Percentiles rank a stretch among this genome's conserved stretches.
phyloP scores from a whole-genome alignment of 257 asterid species.

The Petunia secreta region DNA sequence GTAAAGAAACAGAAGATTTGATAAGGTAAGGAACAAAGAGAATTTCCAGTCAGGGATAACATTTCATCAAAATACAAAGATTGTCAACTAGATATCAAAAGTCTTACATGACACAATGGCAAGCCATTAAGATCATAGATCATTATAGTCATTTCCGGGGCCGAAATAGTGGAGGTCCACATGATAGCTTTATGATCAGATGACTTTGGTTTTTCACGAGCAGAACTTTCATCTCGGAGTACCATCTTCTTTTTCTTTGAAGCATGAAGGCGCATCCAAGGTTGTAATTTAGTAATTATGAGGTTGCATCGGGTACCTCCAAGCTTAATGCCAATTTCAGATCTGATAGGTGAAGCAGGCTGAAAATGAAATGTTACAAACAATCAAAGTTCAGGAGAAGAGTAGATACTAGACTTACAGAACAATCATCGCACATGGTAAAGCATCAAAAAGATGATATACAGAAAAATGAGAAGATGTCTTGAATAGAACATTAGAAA shows the following conservation, averaged over 20 bases:
- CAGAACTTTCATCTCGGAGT: conserved; percentile 47
- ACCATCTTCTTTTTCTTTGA: conserved; percentile 67
- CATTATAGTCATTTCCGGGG: conserved; percentile 94
- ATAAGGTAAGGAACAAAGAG: conserved; percentile 19
- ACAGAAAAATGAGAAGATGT: neutral
- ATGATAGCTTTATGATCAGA: conserved; percentile 68
- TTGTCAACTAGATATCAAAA: conserved; percentile 10
- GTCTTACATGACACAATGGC: conserved; percentile 84
- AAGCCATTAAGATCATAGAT: conserved; percentile 71
- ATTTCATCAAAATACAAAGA: conserved; percentile 11
- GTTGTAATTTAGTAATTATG: conserved; percentile 66
- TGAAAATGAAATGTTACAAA: conserved; percentile 60
- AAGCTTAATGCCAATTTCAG: conserved; percentile 89
- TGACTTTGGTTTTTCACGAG: conserved; percentile 56
- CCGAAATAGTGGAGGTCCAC: conserved; percentile 94
- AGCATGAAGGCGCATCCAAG: conserved; percentile 70
- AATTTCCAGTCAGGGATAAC: neutral
- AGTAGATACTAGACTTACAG: conserved; percentile 29
- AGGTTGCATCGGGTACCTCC: conserved; percentile 96
- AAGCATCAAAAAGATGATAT: conserved; percentile 8
- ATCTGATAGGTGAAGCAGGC: conserved; percentile 81
- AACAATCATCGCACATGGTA: neutral
- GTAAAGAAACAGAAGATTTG: neutral
- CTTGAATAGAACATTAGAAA: conserved; percentile 11
- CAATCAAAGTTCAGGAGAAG: conserved; percentile 45